phyloP scores from a whole-genome alignment of 108 stramenopile genomes.

The Conticribra weissflogii region DNA sequence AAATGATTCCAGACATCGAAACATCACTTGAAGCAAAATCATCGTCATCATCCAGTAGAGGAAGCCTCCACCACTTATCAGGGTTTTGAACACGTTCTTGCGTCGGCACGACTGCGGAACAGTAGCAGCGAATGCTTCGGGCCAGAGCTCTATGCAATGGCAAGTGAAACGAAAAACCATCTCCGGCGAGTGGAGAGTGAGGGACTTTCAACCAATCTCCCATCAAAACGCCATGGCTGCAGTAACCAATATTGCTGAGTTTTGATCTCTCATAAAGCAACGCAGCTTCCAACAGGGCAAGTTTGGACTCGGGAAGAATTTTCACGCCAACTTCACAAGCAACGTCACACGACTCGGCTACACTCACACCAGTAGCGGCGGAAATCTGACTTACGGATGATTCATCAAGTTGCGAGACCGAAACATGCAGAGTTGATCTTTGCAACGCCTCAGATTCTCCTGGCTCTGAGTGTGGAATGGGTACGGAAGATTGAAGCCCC shows the following conservation, averaged over 20 bases:
- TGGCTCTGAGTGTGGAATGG: conserved; percentile 53
- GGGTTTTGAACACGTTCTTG: conserved; percentile 55
- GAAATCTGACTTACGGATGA: conserved; percentile 34
- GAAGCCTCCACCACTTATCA: conserved; percentile 83
- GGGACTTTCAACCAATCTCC: conserved; percentile 90
- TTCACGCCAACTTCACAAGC: conserved; percentile 85
- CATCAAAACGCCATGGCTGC: conserved; percentile 72
- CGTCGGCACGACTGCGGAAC: conserved; percentile 70
- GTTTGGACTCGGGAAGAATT: conserved; percentile 79
- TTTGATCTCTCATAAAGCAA: conserved; percentile 52
- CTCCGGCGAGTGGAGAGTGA: conserved; percentile 84
- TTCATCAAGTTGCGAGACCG: conserved; percentile 59
- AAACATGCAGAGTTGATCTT: conserved; percentile 85
- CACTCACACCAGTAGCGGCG: conserved; percentile 34
- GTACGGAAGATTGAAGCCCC: conserved; percentile 71
- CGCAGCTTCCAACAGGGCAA: conserved; percentile 80
- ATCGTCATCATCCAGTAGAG: conserved; percentile 72
- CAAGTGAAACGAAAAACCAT: conserved; percentile 87
- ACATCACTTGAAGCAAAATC: conserved; percentile 34
- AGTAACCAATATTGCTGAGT: conserved; percentile 35
- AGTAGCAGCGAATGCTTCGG: conserved; percentile 72
- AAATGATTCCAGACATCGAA: conserved; percentile 30
- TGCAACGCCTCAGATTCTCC: conserved; percentile 76
- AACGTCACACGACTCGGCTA: conserved; percentile 66
- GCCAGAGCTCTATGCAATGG: conserved; percentile 87